Evolutionary conservation across 495 filamentous ascomycete genomes (phyloP).

Genomic region (Amniculicola lignicola): DNA sequence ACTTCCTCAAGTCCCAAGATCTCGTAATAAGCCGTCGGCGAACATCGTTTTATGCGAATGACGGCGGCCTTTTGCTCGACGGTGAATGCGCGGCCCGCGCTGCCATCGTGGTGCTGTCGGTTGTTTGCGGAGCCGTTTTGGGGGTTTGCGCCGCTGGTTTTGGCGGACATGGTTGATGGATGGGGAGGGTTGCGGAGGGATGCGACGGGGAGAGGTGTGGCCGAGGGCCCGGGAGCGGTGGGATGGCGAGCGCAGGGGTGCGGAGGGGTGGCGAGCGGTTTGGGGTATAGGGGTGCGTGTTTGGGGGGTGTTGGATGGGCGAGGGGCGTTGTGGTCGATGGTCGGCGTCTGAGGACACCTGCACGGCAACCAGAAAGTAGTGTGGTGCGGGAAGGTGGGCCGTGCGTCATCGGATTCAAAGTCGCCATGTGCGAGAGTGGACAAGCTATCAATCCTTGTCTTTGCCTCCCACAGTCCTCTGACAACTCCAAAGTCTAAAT

Average conservation of each 20-base stretch:
- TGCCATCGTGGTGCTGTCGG: slow-evolving; percentile 89
- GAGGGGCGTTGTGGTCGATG: background rate
- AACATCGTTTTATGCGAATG: slow-evolving; percentile 77
- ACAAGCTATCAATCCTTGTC: no score
- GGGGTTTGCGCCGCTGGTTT: slow-evolving; percentile 69
- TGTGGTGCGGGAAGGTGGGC: background rate
- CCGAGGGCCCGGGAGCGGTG: no score
- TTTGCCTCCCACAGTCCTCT: no score
- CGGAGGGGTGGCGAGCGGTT: background rate
- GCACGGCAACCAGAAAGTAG: slow-evolving; percentile 12
- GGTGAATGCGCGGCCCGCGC: slow-evolving; percentile 84
- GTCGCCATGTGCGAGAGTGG: no score
- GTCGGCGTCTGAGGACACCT: background rate
- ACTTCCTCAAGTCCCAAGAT: slow-evolving; percentile 68
- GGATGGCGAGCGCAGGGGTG: slow-evolving; percentile 3
- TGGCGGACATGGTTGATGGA: slow-evolving; percentile 68
- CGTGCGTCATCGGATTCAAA: slow-evolving; percentile 5
- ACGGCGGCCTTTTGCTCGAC: slow-evolving; percentile 87
- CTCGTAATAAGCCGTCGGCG: slow-evolving; percentile 84
- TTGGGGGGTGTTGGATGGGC: background rate
- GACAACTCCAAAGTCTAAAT: no score
- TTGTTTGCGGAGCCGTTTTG: slow-evolving; percentile 61
- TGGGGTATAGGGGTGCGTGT: background rate
- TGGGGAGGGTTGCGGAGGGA: slow-evolving; percentile 5
- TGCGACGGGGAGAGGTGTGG: background rate